Evolutionary conservation across 179 eudicot genomes (phyloP).

Genomic region (Beta lomatogona): DNA sequence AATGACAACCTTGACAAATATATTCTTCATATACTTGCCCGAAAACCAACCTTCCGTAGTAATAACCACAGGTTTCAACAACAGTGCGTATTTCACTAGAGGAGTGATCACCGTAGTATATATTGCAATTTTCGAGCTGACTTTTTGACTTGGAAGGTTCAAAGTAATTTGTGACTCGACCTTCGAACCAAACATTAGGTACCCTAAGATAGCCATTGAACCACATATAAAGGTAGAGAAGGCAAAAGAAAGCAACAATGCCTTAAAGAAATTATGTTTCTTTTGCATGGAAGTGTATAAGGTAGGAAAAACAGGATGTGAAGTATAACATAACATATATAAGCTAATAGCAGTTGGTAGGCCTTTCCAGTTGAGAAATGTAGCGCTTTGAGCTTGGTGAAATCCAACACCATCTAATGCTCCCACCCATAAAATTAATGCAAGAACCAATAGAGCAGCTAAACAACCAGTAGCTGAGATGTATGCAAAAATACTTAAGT

Average conservation of each 20-base stretch:
- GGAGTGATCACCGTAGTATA: neutral
- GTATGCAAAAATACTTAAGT: neutral
- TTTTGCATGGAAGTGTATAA: neutral
- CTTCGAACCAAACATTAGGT: neutral
- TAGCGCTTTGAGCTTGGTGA: neutral
- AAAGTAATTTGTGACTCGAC: neutral
- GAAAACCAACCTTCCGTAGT: conserved; percentile 2
- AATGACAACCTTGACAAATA: neutral
- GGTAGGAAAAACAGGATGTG: neutral
- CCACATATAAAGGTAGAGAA: neutral
- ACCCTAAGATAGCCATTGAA: neutral
- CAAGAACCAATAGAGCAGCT: neutral
- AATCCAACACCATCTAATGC: neutral
- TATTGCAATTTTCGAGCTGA: neutral
- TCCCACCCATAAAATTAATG: neutral
- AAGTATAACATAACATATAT: neutral
- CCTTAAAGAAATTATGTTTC: neutral
- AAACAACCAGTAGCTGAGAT: neutral
- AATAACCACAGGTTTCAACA: neutral
- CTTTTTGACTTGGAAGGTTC: neutral
- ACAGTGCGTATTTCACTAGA: neutral
- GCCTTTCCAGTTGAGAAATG: neutral
- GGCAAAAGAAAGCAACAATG: neutral
- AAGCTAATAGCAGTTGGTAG: neutral
- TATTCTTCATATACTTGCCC: neutral